Evolutionary conservation across 371 early-diverging fungal species (phyloP).

Genomic region (Mucor irregularis): DNA sequence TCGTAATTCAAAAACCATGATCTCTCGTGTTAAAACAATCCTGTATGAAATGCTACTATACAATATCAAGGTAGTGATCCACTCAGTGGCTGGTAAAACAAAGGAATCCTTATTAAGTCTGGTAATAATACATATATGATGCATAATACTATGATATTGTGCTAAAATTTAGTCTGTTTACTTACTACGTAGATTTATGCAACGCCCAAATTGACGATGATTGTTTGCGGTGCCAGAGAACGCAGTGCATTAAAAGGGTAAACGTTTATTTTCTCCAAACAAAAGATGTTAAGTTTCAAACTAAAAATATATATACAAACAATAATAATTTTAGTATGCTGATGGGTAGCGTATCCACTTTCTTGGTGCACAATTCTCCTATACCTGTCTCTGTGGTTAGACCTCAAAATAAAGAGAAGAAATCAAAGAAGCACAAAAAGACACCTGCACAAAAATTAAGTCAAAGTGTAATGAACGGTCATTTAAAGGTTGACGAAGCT

Average conservation of each 20-base stretch:
- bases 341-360: constrained; percentile 62
- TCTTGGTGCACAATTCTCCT: constrained; percentile 60
- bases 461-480: constrained; percentile 45
- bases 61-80: constrained; percentile 54
- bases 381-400: constrained; percentile 63
- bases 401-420: constrained; percentile 48
- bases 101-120: constrained; percentile 53
- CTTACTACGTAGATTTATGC: constrained; percentile 41
- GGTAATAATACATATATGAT: too few relatives aligned
- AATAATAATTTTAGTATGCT: constrained; percentile 29
- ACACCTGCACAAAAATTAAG: constrained; percentile 49
- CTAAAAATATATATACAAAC: neutral
- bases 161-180: neutral
- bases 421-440: constrained; percentile 36
- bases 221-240: constrained; percentile 59
- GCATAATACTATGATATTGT: neutral
- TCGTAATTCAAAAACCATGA: constrained; percentile 47
- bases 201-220: constrained; percentile 49
- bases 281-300: neutral
- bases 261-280: neutral
- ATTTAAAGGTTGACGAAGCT: constrained; percentile 47
- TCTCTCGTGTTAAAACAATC: constrained; percentile 39
- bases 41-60: constrained; percentile 43
- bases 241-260: constrained; percentile 61
- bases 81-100: constrained; percentile 56